phyloP scores from a whole-genome alignment of 768 basidiomycete species.

The Austroboletus eburneus region DNA sequence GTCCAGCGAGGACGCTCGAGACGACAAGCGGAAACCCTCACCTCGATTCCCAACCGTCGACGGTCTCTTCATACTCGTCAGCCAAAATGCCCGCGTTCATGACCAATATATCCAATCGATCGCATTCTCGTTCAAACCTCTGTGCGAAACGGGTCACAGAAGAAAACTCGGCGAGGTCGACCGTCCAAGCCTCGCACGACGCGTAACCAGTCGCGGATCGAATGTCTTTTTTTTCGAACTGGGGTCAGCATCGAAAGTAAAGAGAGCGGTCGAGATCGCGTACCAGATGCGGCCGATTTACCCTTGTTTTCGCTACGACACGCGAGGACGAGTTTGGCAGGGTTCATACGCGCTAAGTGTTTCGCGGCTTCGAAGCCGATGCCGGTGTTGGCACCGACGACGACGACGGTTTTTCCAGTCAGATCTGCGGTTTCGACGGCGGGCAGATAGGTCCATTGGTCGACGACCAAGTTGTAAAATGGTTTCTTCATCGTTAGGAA shows the following conservation, averaged over 20 bases:
- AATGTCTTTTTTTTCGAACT: slow-evolving; percentile 21
- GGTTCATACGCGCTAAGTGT: too few relatives aligned
- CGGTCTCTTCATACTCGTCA: slow-evolving; percentile 21
- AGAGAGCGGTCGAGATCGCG: background rate
- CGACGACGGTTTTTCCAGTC: too few relatives aligned
- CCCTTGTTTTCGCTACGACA: slow-evolving; percentile 28
- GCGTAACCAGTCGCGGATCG: slow-evolving; percentile 25
- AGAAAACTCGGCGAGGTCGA: slow-evolving; percentile 16
- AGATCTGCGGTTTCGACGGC: too few relatives aligned
- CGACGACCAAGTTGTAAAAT: too few relatives aligned
- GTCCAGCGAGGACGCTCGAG: background rate
- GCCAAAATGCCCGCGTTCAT: slow-evolving; percentile 37
- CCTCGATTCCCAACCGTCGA: slow-evolving; percentile 44
- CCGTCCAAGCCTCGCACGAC: slow-evolving; percentile 27
- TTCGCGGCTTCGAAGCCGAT: too few relatives aligned
- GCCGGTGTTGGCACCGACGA: too few relatives aligned
- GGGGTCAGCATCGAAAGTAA: background rate
- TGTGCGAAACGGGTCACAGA: slow-evolving; percentile 13
- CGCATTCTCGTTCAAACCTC: slow-evolving; percentile 4
- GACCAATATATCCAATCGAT: slow-evolving; percentile 32
- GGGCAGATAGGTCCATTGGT: too few relatives aligned
- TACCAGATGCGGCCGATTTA: slow-evolving; percentile 18
- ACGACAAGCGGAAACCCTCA: slow-evolving; percentile 16
- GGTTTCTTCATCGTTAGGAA: too few relatives aligned
- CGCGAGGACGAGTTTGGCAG: slow-evolving; percentile 24